Evolutionary conservation across 345 rosid genomes (phyloP), one percentile per base, ranked within the genome.

Genomic region (Rhodamnia argentea): DNA sequence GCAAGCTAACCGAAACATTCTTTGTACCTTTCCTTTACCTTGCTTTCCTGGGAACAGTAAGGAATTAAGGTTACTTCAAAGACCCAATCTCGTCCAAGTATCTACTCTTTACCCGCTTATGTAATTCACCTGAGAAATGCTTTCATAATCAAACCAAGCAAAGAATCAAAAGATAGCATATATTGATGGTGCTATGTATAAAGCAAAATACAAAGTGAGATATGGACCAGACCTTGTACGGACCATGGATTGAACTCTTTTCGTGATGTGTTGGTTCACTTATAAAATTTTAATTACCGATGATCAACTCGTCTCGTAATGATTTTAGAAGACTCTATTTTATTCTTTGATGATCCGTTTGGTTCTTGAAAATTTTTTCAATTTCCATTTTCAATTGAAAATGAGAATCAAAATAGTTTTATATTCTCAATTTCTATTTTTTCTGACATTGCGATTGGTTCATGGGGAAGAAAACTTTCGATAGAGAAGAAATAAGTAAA

Each of bases 141-240:
- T n/a, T n/a, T n/a, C n/a, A n/a, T n/a, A n/a, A n/a, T n/a, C n/a
- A n/a, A 27, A 27, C 22, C 74, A 62, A 14, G 74, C 10, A 62
- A 60, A 60, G 40, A 60, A 60, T 0, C 40, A 27, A n/a, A 59
- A 0, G 16, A 12, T 59, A 26, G 62, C 62, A 58, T 0, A 26
- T 26, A 10, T n/a, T n/a, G 0, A 57, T 24, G 0, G 27, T 0
- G 14, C 26, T 11, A 0, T 26, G 1, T 2, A 58, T 26, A 12
- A 58, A 58, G 27, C 29, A 58, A 58, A 58, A 13, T 58, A 57
- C 27, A 26, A 59, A n/a, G 70, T 59, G 32, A n/a, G 18, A 60
- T 27, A n/a, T 0, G 37, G 70, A 0, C 18, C 6, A 27, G 20
- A 60, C 14, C 29, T 12, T 58, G 29, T 12, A 5, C 0, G 29